A percentile compares a stretch with the other conserved stretches of the same genome.
These are phyloP conservation scores for Pythium guiyangense DNA, from an alignment of 352 stramenopile genomes.

Conservation along the genomic window DNA sequence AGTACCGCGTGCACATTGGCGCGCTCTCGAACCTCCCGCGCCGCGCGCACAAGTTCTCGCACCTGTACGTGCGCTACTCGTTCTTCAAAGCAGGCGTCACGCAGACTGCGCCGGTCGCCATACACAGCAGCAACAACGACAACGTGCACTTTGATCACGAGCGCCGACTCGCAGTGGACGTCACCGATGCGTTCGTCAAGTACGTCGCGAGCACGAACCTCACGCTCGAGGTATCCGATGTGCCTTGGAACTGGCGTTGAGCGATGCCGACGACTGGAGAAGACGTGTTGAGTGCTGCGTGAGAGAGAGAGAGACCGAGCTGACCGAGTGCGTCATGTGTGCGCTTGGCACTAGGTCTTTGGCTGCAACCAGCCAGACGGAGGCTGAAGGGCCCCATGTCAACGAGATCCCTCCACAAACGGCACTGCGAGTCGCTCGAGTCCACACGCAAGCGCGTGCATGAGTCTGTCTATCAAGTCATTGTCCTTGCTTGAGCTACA, in stretches of 20 bases:
- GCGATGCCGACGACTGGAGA: neutral
- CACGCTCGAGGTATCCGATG: constrained; percentile 31
- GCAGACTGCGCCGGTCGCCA: constrained; percentile 19
- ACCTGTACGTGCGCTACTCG: constrained; percentile 34
- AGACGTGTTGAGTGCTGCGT: neutral
- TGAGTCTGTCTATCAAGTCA: too few relatives aligned
- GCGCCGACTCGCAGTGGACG: constrained; percentile 37
- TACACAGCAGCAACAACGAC: constrained; percentile 11
- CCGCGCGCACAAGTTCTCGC: constrained; percentile 25
- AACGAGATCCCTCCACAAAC: neutral
- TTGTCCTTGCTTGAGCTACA: neutral
- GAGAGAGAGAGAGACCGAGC: too few relatives aligned
- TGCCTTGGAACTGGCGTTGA: neutral
- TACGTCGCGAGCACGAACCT: constrained; percentile 41
- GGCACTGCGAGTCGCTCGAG: neutral
- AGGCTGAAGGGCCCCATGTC: neutral
- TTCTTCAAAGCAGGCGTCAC: constrained; percentile 36
- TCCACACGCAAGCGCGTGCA: neutral
- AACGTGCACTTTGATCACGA: constrained; percentile 15
- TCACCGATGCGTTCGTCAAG: constrained; percentile 45
- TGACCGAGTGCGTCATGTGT: neutral
- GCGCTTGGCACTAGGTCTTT: constrained; percentile 4
- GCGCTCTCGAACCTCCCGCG: constrained; percentile 16
- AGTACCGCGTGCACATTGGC: constrained; percentile 35
- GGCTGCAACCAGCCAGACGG: constrained; percentile 4